These are phyloP conservation scores for Lotus japonicus DNA, from an alignment of 306 rosid genomes.

Conservation along the genomic window DNA sequence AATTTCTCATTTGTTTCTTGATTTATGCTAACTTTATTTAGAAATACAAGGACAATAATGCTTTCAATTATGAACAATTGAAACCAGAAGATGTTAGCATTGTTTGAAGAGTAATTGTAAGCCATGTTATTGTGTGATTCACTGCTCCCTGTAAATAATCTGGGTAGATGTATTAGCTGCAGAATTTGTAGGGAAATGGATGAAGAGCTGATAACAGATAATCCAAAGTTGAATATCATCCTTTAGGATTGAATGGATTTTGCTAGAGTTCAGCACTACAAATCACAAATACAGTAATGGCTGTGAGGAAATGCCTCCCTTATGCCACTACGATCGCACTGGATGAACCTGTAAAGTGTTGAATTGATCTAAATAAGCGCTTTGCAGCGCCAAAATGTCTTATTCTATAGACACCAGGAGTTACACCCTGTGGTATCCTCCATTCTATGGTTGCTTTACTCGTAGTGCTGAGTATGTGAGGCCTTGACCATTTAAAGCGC, in stretches of 20 bases:
- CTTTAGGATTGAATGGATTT: neutral
- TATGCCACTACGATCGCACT: conserved; percentile 69
- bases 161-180: no score
- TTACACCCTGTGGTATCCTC: conserved; percentile 57
- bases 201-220: no score
- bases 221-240: no score
- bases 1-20: no score
- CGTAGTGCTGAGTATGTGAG: conserved; percentile 46
- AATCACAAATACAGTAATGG: neutral
- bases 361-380: conserved; percentile 52
- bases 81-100: no score
- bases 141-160: no score
- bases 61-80: no score
- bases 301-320: neutral
- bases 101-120: no score
- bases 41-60: no score
- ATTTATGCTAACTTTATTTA: no score
- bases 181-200: no score
- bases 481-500: conserved; percentile 84
- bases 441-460: conserved; percentile 83
- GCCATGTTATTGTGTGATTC: no score
- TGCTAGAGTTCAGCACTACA: neutral
- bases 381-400: conserved; percentile 86
- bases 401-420: conserved; percentile 68
- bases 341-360: conserved; percentile 78